Percentiles rank a stretch among this genome's conserved stretches.
phyloP scores from a whole-genome alignment of 2,329 filamentous ascomycete species.

The Paraphoma sp. region DNA sequence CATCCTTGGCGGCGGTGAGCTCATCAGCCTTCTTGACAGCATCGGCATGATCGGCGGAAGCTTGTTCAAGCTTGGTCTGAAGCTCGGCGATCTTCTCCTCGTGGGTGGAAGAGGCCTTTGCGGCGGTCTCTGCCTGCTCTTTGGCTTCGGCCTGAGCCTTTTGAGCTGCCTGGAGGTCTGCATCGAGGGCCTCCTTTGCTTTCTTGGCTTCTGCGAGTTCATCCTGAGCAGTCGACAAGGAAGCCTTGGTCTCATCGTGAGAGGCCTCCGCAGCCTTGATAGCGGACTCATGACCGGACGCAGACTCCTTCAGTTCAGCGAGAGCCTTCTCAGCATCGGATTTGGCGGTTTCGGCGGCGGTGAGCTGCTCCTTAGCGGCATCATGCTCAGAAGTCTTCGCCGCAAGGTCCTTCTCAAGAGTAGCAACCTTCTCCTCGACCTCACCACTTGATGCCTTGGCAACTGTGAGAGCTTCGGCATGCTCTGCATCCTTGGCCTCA shows the following conservation, averaged over 20 bases:
- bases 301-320: conserved; percentile 23
- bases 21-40: conserved; percentile 17
- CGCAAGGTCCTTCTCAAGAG: conserved; percentile 35
- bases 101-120: not conserved
- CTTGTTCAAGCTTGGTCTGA: conserved; percentile 16
- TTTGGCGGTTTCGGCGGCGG: conserved; percentile 23
- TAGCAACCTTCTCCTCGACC: conserved; percentile 30
- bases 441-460: conserved; percentile 27
- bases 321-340: conserved; percentile 28
- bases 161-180: conserved; percentile 24
- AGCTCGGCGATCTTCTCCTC: conserved; percentile 8
- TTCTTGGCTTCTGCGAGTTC: conserved; percentile 20
- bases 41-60: conserved; percentile 23
- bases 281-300: conserved; percentile 9
- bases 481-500: conserved; percentile 29
- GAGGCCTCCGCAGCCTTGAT: conserved; percentile 9
- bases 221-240: conserved; percentile 14
- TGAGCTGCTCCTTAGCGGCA: conserved; percentile 20
- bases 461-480: conserved; percentile 25
- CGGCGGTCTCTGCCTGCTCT: not conserved
- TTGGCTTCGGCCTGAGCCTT: conserved; percentile 13
- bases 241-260: conserved; percentile 19
- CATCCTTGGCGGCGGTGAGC: conserved; percentile 11
- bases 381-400: conserved; percentile 18
- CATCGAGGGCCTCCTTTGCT: conserved; percentile 24